These are phyloP conservation scores for Porogramme epimiltina DNA, from an alignment of 1,284 basidiomycete genomes.

Conservation along the genomic window DNA sequence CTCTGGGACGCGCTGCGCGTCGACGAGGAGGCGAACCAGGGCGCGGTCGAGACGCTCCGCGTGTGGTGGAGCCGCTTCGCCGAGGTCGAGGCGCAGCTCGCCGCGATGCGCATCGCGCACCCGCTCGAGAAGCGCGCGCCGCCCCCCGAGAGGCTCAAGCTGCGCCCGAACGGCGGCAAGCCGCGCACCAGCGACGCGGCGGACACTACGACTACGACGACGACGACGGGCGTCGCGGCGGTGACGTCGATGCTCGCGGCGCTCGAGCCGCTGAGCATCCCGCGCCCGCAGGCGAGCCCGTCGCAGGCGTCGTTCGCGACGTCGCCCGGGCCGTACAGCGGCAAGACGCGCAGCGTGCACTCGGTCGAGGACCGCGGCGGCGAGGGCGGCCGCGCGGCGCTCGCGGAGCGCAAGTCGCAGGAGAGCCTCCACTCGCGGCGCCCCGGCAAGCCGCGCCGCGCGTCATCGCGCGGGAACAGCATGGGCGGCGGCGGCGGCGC, in stretches of 20 bases:
- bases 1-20: constrained; percentile 78
- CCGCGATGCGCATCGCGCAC: constrained; percentile 44
- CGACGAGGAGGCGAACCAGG: constrained; percentile 70
- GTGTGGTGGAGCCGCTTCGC: constrained; percentile 70
- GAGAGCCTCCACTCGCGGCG: constrained; percentile 46
- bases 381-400: constrained; percentile 2
- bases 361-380: constrained; percentile 22
- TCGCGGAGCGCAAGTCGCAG: constrained; percentile 31
- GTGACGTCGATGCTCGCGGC: constrained; percentile 20
- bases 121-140: constrained; percentile 21
- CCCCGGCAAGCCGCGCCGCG: constrained; percentile 34
- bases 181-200: constrained; percentile 14
- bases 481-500: constrained; percentile 15
- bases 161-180: constrained; percentile 10
- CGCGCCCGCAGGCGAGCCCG: constrained; percentile 1
- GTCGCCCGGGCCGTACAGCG: constrained; percentile 11
- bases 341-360: constrained; percentile 21
- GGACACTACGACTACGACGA: not conserved
- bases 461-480: constrained; percentile 23
- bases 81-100: constrained; percentile 56
- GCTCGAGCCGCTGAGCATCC: constrained; percentile 18
- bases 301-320: constrained; percentile 6
- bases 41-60: constrained; percentile 61
- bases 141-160: constrained; percentile 17
- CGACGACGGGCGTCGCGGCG: constrained; percentile 15